These are phyloP conservation scores for Tetrapyrgos nigripes DNA, from an alignment of 1,284 basidiomycete genomes.

Conservation along the genomic window DNA sequence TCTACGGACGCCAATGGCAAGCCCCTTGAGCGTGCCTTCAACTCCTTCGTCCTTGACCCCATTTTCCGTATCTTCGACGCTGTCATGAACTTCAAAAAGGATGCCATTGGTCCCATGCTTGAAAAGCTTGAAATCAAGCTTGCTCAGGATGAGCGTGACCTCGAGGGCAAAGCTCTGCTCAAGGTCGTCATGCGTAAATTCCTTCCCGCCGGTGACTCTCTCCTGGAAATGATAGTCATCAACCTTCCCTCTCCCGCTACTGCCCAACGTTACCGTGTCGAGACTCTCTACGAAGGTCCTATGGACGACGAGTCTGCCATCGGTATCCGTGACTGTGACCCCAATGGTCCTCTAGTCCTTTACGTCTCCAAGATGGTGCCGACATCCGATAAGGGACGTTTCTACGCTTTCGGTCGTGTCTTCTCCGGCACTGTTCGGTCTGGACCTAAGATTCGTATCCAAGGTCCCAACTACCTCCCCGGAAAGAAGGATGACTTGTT, in stretches of 20 bases:
- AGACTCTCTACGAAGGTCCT: slow-evolving; percentile 99
- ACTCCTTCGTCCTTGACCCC: slow-evolving; percentile 97
- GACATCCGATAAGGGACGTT: slow-evolving; percentile 99
- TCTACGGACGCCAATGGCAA: slow-evolving; percentile 84
- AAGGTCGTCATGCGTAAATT: slow-evolving; percentile 99
- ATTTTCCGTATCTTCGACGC: slow-evolving; percentile 99
- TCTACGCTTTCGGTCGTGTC: slow-evolving; percentile 99
- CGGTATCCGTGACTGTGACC: slow-evolving; percentile 98
- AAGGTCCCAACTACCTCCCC: slow-evolving; percentile 98
- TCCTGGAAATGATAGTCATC: slow-evolving; percentile 99
- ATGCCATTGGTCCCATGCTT: slow-evolving; percentile 83
- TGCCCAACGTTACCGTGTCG: slow-evolving; percentile 98
- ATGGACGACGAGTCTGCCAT: slow-evolving; percentile 99
- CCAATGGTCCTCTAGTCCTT: slow-evolving; percentile 95
- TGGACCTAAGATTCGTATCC: slow-evolving; percentile 99
- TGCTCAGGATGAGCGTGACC: slow-evolving; percentile 88
- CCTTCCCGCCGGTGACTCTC: slow-evolving; percentile 98
- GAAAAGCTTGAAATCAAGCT: slow-evolving; percentile 98
- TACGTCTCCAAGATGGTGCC: slow-evolving; percentile 99
- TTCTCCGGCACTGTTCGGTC: slow-evolving; percentile 98
- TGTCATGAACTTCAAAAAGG: slow-evolving; percentile 99
- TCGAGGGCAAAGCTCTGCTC: slow-evolving; percentile 96
- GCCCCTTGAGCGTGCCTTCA: slow-evolving; percentile 91
- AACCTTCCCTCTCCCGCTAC: slow-evolving; percentile 97
- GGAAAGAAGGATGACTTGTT: slow-evolving; percentile 99